phyloP scores from a whole-genome alignment of 768 basidiomycete genomes.

The Xerocomus brunneocitrinus region DNA sequence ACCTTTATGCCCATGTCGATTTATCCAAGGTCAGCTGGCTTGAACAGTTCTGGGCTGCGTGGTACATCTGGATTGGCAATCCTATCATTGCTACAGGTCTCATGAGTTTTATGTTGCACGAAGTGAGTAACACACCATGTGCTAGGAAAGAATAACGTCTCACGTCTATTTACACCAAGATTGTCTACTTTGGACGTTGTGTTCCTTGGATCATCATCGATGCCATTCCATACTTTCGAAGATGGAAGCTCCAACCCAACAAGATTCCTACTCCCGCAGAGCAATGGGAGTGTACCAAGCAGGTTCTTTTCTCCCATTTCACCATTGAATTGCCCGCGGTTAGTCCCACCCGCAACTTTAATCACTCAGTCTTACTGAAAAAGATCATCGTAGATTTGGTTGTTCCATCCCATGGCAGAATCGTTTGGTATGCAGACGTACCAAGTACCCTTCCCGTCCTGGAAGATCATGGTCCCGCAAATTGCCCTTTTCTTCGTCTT shows the following conservation, averaged over 20 bases:
- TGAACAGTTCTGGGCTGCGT: slow-evolving; percentile 79
- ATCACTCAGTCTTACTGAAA: background rate
- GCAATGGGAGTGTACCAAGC: slow-evolving; percentile 95
- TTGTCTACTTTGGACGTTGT: slow-evolving; percentile 95
- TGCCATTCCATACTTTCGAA: slow-evolving; percentile 85
- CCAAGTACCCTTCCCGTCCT: slow-evolving; percentile 85
- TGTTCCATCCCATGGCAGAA: slow-evolving; percentile 90
- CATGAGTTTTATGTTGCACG: slow-evolving; percentile 89
- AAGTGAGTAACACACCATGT: slow-evolving; percentile 49
- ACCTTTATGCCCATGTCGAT: slow-evolving; percentile 57
- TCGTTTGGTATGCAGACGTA: slow-evolving; percentile 85
- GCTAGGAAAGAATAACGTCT: background rate
- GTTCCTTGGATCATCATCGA: slow-evolving; percentile 97
- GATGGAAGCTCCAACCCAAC: slow-evolving; percentile 88
- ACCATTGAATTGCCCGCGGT: slow-evolving; percentile 90
- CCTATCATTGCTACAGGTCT: slow-evolving; percentile 91
- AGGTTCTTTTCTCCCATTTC: slow-evolving; percentile 91
- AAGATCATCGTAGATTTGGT: slow-evolving; percentile 59
- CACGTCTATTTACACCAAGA: slow-evolving; percentile 37
- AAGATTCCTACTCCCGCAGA: slow-evolving; percentile 78
- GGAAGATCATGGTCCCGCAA: slow-evolving; percentile 67
- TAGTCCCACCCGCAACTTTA: slow-evolving; percentile 23
- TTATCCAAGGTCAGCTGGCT: slow-evolving; percentile 58
- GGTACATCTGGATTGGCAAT: slow-evolving; percentile 85
- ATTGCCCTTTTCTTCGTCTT: slow-evolving; percentile 89